Evolutionary conservation across 2,329 filamentous ascomycete species (phyloP), one percentile per base, ranked within the genome.

Genomic region (Ceratocystis albifundus): DNA sequence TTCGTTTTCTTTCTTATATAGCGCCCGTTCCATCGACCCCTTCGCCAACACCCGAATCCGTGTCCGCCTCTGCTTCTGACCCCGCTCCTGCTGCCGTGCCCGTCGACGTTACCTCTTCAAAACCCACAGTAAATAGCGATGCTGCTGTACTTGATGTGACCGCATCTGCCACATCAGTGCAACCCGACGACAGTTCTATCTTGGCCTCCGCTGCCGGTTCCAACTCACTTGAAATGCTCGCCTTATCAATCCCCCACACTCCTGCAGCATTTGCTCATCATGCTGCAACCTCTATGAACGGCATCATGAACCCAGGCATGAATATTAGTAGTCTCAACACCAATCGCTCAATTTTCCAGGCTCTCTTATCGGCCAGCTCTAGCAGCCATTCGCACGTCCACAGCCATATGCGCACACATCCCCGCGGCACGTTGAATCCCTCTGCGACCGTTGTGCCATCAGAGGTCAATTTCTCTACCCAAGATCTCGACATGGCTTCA

Each of bases 261-360:
- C 66, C 66, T 15, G 65, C 66, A 1, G 59, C 66, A 46, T 68
- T 68, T 65, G 64, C 63, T 17, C 66, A 68, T 5, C 63, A 68
- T 17, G 61, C 64, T 30, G 66, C 66, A 12, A 64, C 41, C 32
- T 36, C 57, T 20, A 22, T 68, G 22, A 50, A 30, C 53, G 62
- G 62, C 30, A 64, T 30, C 12, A 48, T 62, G 15, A 46, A 57
- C 28, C 41, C 61, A 2, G 20, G 15, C 22, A 63, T 63, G 15
- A 32, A 30, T n/a, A 25, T 63, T 22, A 25, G 22, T 28, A 48
- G 17, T 5, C 32, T 67, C 2, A 53, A 50, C 28, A 45, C 66
- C 12, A 67, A 67, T 53, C 61, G 28, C 32, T 61, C 50, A 10
- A 46, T 59, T 44, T 57, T 62, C 15, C 61, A 66, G 15, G 65